Evolutionary conservation across 1,139 yeast genomes (phyloP), one percentile per base, ranked within the genome.

Genomic region (Taphrina communis): DNA sequence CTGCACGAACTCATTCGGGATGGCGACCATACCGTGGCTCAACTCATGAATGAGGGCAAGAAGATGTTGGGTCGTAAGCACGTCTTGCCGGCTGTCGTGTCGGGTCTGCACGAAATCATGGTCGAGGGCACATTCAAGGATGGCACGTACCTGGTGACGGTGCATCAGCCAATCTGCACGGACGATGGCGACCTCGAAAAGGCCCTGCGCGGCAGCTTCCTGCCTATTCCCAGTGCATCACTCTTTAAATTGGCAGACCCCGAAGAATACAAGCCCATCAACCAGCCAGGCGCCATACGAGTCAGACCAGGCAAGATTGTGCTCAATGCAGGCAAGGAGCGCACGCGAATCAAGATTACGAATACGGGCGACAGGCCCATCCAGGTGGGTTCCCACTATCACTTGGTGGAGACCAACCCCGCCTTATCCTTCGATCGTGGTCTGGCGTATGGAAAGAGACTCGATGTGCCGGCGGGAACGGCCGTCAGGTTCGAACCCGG

Each of bases 401-500:
- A 69, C 31, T 55, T 69, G 31, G 56, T 69, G 11, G 71, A 69
- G 44, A 67, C 70, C 11, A 69, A 69, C 11, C 62, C 67, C 8
- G 65, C 67, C 12, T 48, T 69, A 38, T 46, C 58, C 14, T 56
- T 69, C 41, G 70, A 69, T 31, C 68, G 71, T 19, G 65, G 44
- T n/a, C 50, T 55, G 46, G 68, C 68, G 0, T 66, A 67, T 42
- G 71, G 71, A 12, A 52, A 59, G 31, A 44, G 71, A 9, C 56
- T 69, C 36, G 71, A 69, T 58, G 57, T 69, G 38, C 66, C 71
- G 1, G 66, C 71, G 1, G 71, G 71, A 8, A 69, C 71, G 6
- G 71, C 71, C 25, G 50, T 69, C 6, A 67, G 71, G 6, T 69
- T 69, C 50, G 71, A 69, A 53, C 71, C 71, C 7, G 71, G 71